Base-by-base conservation (phyloP, 371 early-diverging fungal species). In the Mucor piriformis region DNA sequence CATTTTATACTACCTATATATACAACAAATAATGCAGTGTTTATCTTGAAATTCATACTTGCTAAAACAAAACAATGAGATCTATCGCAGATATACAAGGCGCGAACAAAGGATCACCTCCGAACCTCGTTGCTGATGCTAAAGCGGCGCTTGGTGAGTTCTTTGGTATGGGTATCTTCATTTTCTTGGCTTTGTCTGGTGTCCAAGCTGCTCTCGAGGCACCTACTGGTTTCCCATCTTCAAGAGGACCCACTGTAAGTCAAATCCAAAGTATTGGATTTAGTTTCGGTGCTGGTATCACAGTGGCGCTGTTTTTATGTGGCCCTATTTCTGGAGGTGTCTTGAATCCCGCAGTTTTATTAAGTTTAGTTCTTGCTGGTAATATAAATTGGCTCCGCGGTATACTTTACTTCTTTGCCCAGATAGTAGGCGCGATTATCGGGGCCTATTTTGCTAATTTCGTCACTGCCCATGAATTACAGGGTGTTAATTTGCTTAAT, bases 261-360 rank as follows among this genome's bases (percentile, higher is more conserved):
- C 65, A 66, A 43, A 40, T 64, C 16, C 61, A 79, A 42, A 71
- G 67, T 24, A 61, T 79, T 54, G 79, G 82, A 5, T 74, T 84
- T 44, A 70, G 79, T 49, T 78, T 78, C 42, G 83, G 82, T 34
- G 52, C 79, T 12, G 72, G 69, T 23, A 61, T 76, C n/a, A 67
- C 68, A 15, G 58, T 84, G 15, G 74, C 70, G 57, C 62, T 81
- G 3, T 72, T 79, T 50, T 74, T 78, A 50, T 58, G 62, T 44
- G 61, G 54, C 8, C 74, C 79, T 18, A 77, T 86, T 50, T 83
- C 83, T 21, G 86, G 86, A n/a, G 81, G 84, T 23, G 70, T 75
- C 35, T 67, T 85, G 52, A 87, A 85, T 57, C 85, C 85, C n/a
- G 83, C 85, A 16, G 69, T 85, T 47, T 60, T 82, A 52, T 61